These are phyloP conservation scores for Coemansia sp. DNA, from an alignment of 192 early-diverging fungal species.

Conservation along the genomic window DNA sequence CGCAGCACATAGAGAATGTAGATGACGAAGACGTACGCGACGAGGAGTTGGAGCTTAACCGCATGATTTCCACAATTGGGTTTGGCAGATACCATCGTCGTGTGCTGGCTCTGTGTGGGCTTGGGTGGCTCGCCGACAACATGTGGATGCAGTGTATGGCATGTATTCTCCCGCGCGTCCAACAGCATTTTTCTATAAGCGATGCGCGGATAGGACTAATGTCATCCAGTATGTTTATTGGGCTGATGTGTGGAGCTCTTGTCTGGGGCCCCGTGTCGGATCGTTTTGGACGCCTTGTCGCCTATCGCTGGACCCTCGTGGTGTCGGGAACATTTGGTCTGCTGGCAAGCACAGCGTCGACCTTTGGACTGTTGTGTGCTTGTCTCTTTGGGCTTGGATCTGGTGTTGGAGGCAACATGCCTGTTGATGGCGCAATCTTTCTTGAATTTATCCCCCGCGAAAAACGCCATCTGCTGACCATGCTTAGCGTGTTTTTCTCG, in stretches of 20 bases:
- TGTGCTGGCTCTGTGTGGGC: constrained; percentile 67
- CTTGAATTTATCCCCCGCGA: constrained; percentile 81
- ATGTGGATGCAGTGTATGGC: constrained; percentile 72
- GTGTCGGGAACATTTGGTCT: constrained; percentile 72
- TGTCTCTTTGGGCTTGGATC: constrained; percentile 70
- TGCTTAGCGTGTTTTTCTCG: constrained; percentile 84
- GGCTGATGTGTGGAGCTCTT: constrained; percentile 80
- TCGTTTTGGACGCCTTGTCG: constrained; percentile 67
- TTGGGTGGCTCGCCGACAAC: constrained; percentile 89
- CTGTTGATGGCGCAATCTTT: constrained; percentile 74
- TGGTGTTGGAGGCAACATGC: constrained; percentile 71
- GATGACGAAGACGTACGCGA: constrained; percentile 20
- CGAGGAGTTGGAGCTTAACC: constrained; percentile 58
- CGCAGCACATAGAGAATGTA: background rate
- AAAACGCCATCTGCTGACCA: constrained; percentile 77
- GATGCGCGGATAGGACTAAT: constrained; percentile 67
- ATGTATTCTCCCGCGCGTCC: constrained; percentile 72
- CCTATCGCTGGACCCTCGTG: constrained; percentile 75
- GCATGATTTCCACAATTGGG: constrained; percentile 68
- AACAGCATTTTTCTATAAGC: constrained; percentile 70
- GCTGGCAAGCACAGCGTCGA: constrained; percentile 65
- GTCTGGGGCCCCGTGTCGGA: constrained; percentile 82
- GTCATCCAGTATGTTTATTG: constrained; percentile 70
- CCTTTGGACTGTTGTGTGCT: constrained; percentile 63
- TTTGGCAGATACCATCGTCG: constrained; percentile 68